Conservation (phyloP, 2,329 filamentous ascomycete genomes). For the Phoma sp. region DNA sequence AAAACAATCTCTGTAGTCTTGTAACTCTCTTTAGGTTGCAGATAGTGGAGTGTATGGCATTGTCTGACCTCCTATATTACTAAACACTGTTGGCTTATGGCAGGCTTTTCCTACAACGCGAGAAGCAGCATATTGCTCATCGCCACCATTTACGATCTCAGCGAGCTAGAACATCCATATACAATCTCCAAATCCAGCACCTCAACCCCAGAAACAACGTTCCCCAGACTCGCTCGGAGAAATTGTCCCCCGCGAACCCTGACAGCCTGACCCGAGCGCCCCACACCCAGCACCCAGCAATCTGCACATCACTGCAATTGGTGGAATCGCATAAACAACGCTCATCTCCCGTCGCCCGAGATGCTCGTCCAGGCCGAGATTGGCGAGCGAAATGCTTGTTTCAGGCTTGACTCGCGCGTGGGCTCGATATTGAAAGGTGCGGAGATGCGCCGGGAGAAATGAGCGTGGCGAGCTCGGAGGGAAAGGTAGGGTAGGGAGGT, state of each 20-base stretch:
- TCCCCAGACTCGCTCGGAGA: neutral
- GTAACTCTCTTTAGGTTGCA: too few relatives aligned
- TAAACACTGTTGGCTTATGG: too few relatives aligned
- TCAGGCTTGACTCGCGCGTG: slow-evolving; percentile 1
- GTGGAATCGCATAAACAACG: slow-evolving; percentile 6
- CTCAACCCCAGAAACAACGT: neutral
- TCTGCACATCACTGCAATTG: neutral
- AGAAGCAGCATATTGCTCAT: too few relatives aligned
- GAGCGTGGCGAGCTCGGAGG: neutral
- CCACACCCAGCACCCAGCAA: slow-evolving; percentile 5
- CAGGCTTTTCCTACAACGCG: too few relatives aligned
- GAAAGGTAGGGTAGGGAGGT: neutral
- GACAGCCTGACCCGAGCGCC: neutral
- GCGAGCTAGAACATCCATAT: too few relatives aligned
- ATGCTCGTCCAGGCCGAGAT: slow-evolving; percentile 3
- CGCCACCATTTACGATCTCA: too few relatives aligned
- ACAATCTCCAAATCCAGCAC: neutral
- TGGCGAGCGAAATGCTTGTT: slow-evolving; percentile 3
- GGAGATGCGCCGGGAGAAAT: neutral
- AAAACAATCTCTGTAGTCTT: too few relatives aligned
- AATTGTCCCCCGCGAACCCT: slow-evolving; percentile 14
- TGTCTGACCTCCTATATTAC: too few relatives aligned
- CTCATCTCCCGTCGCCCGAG: slow-evolving; percentile 10
- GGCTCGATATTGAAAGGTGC: slow-evolving; percentile 5
- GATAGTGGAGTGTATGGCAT: too few relatives aligned